phyloP scores from a whole-genome alignment of 1,139 yeast species.

The Diutina rugosa region DNA sequence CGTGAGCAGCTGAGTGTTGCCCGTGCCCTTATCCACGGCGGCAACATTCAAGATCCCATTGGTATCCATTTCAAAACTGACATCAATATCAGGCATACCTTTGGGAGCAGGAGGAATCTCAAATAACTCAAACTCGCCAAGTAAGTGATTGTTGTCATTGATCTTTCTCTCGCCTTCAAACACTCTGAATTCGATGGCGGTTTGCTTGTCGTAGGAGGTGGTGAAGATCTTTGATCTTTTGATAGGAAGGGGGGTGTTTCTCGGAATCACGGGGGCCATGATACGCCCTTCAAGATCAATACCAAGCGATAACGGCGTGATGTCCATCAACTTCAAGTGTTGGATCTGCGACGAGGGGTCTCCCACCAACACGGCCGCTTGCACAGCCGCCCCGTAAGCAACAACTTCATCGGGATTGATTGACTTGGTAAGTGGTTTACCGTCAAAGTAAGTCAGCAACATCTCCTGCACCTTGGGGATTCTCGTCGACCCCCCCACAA shows the following conservation, averaged over 20 bases:
- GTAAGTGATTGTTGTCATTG: background rate
- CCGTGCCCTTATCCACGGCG: conserved; percentile 4
- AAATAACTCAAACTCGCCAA: background rate
- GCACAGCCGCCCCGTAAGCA: conserved; percentile 47
- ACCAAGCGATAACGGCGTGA: background rate
- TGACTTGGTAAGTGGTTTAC: conserved; percentile 90
- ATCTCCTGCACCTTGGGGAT: conserved; percentile 94
- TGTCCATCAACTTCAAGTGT: background rate
- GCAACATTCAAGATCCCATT: background rate
- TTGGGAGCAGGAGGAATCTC: background rate
- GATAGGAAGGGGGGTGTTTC: background rate
- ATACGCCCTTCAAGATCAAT: background rate
- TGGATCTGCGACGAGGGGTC: conserved; percentile 14
- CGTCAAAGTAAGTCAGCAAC: conserved; percentile 75
- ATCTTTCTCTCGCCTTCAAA: background rate
- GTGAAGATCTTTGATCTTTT: background rate
- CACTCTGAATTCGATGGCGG: background rate
- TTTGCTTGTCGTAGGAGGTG: background rate
- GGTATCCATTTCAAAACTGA: background rate
- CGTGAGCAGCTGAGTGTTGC: conserved; percentile 66
- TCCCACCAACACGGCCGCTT: conserved; percentile 91
- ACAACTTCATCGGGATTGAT: conserved; percentile 79
- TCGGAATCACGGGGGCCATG: background rate
- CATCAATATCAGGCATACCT: background rate
- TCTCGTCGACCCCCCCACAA: conserved; percentile 97